Evolutionary conservation across 345 rosid genomes (phyloP).

Genomic region (Eucalyptus sp.): DNA sequence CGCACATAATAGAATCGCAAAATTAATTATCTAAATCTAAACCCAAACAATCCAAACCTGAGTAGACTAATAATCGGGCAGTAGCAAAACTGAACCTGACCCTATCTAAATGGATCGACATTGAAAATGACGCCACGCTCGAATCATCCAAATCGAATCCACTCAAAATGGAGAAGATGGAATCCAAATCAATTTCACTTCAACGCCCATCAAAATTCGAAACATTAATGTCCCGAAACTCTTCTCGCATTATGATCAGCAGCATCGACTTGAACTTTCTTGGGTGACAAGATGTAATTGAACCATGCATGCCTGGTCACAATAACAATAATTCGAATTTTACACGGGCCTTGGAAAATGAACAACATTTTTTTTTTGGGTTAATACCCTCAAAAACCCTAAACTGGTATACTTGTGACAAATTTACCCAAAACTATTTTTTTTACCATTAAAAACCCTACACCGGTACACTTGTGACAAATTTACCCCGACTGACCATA

Average conservation of each 20-base stretch:
- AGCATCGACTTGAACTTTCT: background rate
- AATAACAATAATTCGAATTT: background rate
- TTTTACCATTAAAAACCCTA: too few species aligned
- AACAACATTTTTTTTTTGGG: too few species aligned
- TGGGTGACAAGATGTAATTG: background rate
- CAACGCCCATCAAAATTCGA: background rate
- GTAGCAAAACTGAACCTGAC: rapidly evolving
- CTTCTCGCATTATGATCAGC: rapidly evolving
- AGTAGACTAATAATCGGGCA: background rate
- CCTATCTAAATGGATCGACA: background rate
- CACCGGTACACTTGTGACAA: too few species aligned
- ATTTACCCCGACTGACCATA: too few species aligned
- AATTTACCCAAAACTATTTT: too few species aligned
- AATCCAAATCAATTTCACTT: background rate
- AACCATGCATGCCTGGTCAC: background rate
- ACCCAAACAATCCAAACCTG: background rate
- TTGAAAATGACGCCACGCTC: background rate
- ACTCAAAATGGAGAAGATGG: background rate
- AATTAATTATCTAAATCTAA: background rate
- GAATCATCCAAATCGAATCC: background rate
- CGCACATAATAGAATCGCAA: background rate
- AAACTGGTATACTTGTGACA: too few species aligned
- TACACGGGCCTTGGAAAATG: background rate
- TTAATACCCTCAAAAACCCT: too few species aligned
- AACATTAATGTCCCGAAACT: background rate